Evolutionary conservation across 2,329 filamentous ascomycete genomes (phyloP).

Genomic region (Aspergillus floridensis): DNA sequence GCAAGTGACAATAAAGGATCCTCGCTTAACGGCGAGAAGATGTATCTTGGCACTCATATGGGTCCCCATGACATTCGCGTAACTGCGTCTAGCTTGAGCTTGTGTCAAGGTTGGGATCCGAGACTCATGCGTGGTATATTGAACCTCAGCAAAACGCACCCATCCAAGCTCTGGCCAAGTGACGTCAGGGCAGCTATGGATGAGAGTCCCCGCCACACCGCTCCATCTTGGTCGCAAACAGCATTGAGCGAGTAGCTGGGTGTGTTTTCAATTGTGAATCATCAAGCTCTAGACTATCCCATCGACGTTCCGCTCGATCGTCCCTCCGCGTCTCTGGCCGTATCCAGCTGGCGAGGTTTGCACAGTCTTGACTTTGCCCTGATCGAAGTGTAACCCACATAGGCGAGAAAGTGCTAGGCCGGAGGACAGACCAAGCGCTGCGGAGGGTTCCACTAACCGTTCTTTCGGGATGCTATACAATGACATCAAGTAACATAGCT

Average conservation of each 20-base stretch:
- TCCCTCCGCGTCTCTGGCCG: neutral
- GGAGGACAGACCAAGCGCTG: neutral
- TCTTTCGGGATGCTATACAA: neutral
- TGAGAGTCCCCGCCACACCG: constrained; percentile 15
- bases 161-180: constrained; percentile 15
- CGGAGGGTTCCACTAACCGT: neutral
- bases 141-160: neutral
- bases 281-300: neutral
- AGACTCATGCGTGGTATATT: neutral
- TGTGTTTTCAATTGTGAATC: neutral
- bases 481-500: neutral
- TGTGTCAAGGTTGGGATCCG: neutral
- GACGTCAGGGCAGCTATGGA: constrained; percentile 18
- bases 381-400: neutral
- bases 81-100: neutral
- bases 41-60: no score
- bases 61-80: no score
- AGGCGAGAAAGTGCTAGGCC: neutral
- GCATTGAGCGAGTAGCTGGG: neutral
- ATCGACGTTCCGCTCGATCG: neutral
- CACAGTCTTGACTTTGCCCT: neutral
- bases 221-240: constrained; percentile 10
- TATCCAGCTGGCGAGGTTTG: neutral
- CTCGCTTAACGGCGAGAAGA: no score
- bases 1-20: no score